phyloP scores from a whole-genome alignment of 192 early-diverging fungal genomes.

The Chytriomyces confervae region DNA sequence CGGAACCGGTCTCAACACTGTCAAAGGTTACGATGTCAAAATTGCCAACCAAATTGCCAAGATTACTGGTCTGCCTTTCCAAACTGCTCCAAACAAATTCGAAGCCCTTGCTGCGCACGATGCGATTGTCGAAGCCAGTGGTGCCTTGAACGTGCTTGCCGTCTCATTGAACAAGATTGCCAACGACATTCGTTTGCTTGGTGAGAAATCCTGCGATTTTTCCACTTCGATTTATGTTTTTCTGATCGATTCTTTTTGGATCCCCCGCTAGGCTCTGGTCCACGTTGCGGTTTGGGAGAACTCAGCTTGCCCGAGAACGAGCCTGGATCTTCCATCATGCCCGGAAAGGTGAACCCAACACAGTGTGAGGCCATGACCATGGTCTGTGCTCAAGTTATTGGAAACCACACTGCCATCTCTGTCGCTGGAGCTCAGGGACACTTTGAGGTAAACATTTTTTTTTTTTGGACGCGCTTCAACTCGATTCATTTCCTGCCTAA shows the following conservation, averaged over 20 bases:
- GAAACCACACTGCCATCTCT: conserved; percentile 94
- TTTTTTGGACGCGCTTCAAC: not conserved
- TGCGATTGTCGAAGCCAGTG: conserved; percentile 94
- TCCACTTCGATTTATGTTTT: too few relatives aligned
- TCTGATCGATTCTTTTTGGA: conserved; percentile 43
- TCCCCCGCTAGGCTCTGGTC: conserved; percentile 92
- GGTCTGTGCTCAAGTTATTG: conserved; percentile 99
- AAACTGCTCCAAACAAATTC: conserved; percentile 98
- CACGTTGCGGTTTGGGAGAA: conserved; percentile 97
- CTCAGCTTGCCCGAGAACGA: conserved; percentile 97
- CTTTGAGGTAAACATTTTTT: conserved; percentile 74
- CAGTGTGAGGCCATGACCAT: conserved; percentile 99
- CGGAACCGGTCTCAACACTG: conserved; percentile 97
- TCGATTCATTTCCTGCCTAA: too few relatives aligned
- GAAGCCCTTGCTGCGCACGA: conserved; percentile 99
- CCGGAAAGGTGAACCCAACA: conserved; percentile 99
- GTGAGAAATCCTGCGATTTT: conserved; percentile 13
- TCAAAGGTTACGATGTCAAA: conserved; percentile 87
- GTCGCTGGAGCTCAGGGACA: conserved; percentile 95
- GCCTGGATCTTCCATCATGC: conserved; percentile 99
- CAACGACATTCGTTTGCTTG: conserved; percentile 96
- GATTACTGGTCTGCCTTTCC: conserved; percentile 88
- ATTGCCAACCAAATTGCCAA: conserved; percentile 87
- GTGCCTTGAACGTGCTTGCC: conserved; percentile 93
- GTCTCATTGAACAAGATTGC: conserved; percentile 99